Conservation (phyloP, 192 early-diverging fungal species). For the Umbelopsis ramanniana region DNA sequence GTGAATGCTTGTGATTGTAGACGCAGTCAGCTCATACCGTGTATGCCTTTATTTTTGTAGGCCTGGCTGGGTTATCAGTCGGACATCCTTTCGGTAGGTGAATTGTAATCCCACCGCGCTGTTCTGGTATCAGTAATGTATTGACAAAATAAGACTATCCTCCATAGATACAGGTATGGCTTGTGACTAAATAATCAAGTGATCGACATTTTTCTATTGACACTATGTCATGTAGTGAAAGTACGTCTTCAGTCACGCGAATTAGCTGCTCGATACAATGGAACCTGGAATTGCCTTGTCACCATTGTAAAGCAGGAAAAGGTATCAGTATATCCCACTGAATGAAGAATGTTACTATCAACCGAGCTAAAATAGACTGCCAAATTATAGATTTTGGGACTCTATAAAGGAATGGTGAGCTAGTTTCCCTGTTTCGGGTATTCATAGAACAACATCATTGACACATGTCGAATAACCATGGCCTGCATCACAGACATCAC, state of each 20-base stretch:
- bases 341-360: no score
- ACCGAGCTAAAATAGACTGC: background rate
- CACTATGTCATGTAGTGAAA: slow-evolving; percentile 46
- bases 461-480: background rate
- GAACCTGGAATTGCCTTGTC: slow-evolving; percentile 61
- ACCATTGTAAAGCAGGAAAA: slow-evolving; percentile 60
- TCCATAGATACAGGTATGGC: slow-evolving; percentile 32
- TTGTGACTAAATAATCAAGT: background rate
- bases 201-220: background rate
- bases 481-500: slow-evolving; percentile 53
- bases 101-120: background rate
- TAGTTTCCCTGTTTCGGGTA: background rate
- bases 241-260: slow-evolving; percentile 60
- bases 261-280: slow-evolving; percentile 52
- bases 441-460: background rate
- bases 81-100: slow-evolving; percentile 65
- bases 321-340: slow-evolving; percentile 29
- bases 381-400: slow-evolving; percentile 47
- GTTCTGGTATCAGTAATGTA: background rate
- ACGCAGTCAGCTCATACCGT: background rate
- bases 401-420: slow-evolving; percentile 66
- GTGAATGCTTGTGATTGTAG: background rate
- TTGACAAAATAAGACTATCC: background rate
- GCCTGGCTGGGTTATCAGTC: slow-evolving; percentile 59
- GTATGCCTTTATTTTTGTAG: slow-evolving; percentile 33